Percentiles rank a stretch among this genome's conserved stretches.
Conservation (phyloP, 208 protist species). For the Trypanosoma lewisi region DNA sequence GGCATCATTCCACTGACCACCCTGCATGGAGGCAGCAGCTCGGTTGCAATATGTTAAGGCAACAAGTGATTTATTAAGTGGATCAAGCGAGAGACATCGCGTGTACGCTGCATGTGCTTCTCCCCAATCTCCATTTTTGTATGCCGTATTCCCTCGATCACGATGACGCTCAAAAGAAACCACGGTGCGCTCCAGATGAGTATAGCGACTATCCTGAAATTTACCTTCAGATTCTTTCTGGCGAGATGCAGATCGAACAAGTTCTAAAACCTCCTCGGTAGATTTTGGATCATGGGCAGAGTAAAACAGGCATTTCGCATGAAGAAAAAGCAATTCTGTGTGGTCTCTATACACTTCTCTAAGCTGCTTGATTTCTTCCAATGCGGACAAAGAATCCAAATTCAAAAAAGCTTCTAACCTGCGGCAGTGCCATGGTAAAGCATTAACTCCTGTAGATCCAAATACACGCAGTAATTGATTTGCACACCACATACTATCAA, state of each 20-base stretch:
- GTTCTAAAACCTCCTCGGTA: slow-evolving; percentile 35
- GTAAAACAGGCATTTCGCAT: slow-evolving; percentile 78
- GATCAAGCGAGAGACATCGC: slow-evolving; percentile 56
- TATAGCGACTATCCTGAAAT: slow-evolving; percentile 43
- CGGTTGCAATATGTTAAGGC: slow-evolving; percentile 77
- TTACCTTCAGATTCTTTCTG: slow-evolving; percentile 32
- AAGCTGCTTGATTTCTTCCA: slow-evolving; percentile 42
- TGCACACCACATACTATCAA: slow-evolving; percentile 32
- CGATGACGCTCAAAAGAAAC: slow-evolving; percentile 56
- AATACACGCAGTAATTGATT: slow-evolving; percentile 41
- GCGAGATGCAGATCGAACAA: slow-evolving; percentile 37
- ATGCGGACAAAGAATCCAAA: slow-evolving; percentile 36
- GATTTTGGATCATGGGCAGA: slow-evolving; percentile 57
- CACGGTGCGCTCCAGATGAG: slow-evolving; percentile 51
- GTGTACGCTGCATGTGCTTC: slow-evolving; percentile 63
- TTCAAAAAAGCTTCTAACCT: slow-evolving; percentile 56
- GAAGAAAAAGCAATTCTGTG: slow-evolving; percentile 54
- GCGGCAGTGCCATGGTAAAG: slow-evolving; percentile 48
- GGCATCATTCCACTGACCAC: slow-evolving; percentile 50
- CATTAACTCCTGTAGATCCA: slow-evolving; percentile 32
- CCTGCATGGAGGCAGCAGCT: slow-evolving; percentile 77
- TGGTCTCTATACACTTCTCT: slow-evolving; percentile 26
- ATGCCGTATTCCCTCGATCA: slow-evolving; percentile 72
- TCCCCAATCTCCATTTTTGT: slow-evolving; percentile 49
- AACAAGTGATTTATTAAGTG: slow-evolving; percentile 58